These are phyloP conservation scores for Marchantia paleacea DNA, from an alignment of 225 moss, liverwort and hornwort species.

Conservation along the genomic window DNA sequence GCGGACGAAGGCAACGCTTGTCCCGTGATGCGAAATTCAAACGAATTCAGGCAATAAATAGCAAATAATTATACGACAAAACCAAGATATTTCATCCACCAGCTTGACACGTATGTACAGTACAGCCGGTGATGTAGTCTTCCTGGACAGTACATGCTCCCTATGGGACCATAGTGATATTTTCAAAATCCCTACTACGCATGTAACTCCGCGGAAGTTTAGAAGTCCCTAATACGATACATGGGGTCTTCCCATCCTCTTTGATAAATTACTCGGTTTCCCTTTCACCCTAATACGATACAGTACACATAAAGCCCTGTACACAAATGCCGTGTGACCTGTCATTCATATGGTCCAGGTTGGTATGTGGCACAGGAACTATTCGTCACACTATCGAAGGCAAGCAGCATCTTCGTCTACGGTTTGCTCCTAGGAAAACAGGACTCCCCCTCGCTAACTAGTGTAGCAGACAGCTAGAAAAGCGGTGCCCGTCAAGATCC, in stretches of 20 bases:
- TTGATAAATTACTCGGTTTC: no score
- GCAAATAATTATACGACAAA: conserved; percentile 11
- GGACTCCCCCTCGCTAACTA: background rate
- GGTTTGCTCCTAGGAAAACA: background rate
- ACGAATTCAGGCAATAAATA: background rate
- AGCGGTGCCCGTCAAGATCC: background rate
- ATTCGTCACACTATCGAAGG: background rate
- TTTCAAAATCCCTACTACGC: background rate
- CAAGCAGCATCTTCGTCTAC: background rate
- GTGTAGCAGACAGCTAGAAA: background rate
- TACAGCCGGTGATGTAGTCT: background rate
- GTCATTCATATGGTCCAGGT: conserved; percentile 14
- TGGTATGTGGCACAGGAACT: background rate
- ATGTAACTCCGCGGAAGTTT: background rate
- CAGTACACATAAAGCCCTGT: background rate
- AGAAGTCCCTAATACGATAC: background rate
- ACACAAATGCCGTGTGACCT: background rate
- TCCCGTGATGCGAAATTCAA: background rate
- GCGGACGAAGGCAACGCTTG: background rate
- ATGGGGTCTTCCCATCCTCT: background rate
- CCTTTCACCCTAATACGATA: no score
- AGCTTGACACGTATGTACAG: background rate
- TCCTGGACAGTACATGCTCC: background rate
- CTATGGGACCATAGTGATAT: background rate
- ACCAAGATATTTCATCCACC: background rate